Percentiles rank a stretch among this genome's conserved stretches.
These are phyloP conservation scores for Rhizoctonia solani DNA, from an alignment of 1,284 basidiomycete species.

Conservation along the genomic window DNA sequence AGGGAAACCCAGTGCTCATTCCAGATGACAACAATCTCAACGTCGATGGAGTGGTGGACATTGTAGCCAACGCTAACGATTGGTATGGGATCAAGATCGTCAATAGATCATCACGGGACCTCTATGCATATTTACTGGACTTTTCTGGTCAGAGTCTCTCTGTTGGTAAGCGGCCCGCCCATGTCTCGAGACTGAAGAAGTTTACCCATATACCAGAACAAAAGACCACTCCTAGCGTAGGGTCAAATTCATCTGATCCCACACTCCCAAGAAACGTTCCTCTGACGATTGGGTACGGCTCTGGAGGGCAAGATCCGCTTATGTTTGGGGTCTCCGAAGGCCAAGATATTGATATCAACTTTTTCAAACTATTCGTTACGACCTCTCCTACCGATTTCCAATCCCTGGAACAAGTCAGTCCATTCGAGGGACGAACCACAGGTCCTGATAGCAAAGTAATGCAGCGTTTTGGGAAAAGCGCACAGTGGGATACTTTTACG, in stretches of 20 bases:
- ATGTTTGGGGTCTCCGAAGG: neutral
- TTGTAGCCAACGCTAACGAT: neutral
- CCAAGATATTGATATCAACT: neutral
- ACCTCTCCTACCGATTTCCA: neutral
- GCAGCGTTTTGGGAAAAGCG: neutral
- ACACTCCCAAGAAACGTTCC: too few species aligned
- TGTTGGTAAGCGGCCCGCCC: neutral
- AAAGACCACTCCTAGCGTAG: too few species aligned
- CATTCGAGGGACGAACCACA: neutral
- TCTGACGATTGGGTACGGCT: neutral
- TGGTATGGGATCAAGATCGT: neutral
- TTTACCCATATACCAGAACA: too few species aligned
- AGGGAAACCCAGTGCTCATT: neutral
- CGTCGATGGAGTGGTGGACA: neutral
- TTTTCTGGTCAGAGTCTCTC: neutral
- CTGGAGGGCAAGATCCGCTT: neutral
- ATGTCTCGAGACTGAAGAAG: neutral
- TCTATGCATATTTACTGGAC: slow-evolving; percentile 11
- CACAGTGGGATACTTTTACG: neutral
- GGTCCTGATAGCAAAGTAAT: neutral
- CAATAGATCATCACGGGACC: neutral
- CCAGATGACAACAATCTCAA: neutral
- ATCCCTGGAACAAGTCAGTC: neutral
- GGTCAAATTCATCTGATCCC: too few species aligned
- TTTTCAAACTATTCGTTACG: slow-evolving; percentile 18